These are phyloP conservation scores for Sisymbrium altissimum DNA, from an alignment of 345 rosid species.

Conservation along the genomic window DNA sequence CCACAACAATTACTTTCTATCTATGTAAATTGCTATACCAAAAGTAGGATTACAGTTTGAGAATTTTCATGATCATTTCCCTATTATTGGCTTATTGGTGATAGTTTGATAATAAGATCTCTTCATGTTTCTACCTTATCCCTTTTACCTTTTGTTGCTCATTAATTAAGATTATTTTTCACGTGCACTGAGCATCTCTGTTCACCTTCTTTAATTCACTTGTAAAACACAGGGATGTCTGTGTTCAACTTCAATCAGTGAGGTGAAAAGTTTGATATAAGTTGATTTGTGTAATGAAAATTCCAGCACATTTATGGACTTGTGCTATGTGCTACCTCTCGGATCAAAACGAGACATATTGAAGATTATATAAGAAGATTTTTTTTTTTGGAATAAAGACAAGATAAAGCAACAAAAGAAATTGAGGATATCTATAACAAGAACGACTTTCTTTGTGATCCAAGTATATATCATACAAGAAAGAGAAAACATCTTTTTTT, in stretches of 20 bases:
- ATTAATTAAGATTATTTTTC: neutral
- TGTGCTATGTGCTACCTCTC: neutral
- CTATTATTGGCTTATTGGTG: too few relatives aligned
- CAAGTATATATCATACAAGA: neutral
- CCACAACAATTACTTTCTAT: too few relatives aligned
- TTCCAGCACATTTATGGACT: neutral
- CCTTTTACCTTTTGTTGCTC: neutral
- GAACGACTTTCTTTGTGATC: neutral
- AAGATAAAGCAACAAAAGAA: neutral
- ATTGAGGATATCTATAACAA: constrained; percentile 8
- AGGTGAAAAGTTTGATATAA: neutral
- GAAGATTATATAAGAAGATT: neutral
- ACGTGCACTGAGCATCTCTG: too few relatives aligned
- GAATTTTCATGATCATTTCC: too few relatives aligned
- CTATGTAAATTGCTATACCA: too few relatives aligned
- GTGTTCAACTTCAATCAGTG: neutral
- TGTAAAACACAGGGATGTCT: neutral
- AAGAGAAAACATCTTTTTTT: neutral
- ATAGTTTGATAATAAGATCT: too few relatives aligned
- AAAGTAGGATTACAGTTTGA: too few relatives aligned
- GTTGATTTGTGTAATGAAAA: neutral
- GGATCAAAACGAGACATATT: neutral
- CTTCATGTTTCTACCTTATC: too few relatives aligned
- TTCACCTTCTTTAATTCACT: too few relatives aligned
- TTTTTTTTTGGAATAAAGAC: neutral